These are phyloP conservation scores for Tubosaeta sp. DNA, from an alignment of 768 basidiomycete genomes.

Conservation along the genomic window DNA sequence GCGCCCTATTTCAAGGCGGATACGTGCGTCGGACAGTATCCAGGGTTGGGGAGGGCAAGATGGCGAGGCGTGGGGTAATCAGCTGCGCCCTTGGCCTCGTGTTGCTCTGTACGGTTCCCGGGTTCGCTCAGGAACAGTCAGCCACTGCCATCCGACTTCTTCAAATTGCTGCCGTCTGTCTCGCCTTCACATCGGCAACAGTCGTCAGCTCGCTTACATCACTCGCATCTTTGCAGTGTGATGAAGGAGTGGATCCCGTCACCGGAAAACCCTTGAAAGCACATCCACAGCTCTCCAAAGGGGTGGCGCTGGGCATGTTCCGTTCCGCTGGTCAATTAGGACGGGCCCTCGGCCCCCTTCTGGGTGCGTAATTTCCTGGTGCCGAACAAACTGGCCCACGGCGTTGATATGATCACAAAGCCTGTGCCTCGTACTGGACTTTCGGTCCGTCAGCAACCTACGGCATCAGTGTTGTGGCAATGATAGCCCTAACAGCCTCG, in stretches of 20 bases:
- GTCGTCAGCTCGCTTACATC: constrained; percentile 93
- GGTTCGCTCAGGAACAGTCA: constrained; percentile 39
- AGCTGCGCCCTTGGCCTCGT: constrained; percentile 69
- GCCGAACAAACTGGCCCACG: neutral
- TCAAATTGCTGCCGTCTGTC: constrained; percentile 69
- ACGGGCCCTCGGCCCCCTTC: constrained; percentile 84
- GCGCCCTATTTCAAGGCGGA: constrained; percentile 87
- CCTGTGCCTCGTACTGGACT: constrained; percentile 86
- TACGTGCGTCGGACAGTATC: constrained; percentile 83
- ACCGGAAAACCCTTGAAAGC: constrained; percentile 52
- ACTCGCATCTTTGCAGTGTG: constrained; percentile 86
- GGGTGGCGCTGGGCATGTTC: constrained; percentile 79
- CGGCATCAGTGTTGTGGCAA: constrained; percentile 54
- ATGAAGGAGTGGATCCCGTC: constrained; percentile 58
- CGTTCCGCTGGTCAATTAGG: constrained; percentile 94
- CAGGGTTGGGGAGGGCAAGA: constrained; percentile 70
- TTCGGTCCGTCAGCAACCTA: constrained; percentile 83
- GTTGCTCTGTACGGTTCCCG: constrained; percentile 70
- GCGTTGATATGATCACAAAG: constrained; percentile 34
- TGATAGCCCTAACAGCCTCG: constrained; percentile 51
- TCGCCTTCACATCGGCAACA: constrained; percentile 93
- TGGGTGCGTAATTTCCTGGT: constrained; percentile 50
- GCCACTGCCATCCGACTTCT: constrained; percentile 49
- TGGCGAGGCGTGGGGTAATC: constrained; percentile 78
- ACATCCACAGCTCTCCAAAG: constrained; percentile 74